Conservation (phyloP, 1,284 basidiomycete genomes). For the Marasmius tenuissimus region DNA sequence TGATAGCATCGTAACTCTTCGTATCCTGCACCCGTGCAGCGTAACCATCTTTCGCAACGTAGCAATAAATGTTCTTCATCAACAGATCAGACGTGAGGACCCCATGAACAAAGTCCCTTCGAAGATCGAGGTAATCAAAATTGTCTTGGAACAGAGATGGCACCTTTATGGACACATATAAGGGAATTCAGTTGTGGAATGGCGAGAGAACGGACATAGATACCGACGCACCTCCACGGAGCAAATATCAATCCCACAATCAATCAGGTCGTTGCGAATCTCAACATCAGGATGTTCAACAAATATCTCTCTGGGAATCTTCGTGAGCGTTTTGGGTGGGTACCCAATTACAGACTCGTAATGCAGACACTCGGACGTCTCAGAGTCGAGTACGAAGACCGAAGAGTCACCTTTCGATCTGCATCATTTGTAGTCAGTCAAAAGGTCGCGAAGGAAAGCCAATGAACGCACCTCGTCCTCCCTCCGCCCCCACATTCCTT, state of each 20-base stretch:
- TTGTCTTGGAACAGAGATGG: constrained; percentile 98
- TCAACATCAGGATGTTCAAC: constrained; percentile 73
- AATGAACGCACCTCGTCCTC: constrained; percentile 63
- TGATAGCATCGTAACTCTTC: constrained; percentile 85
- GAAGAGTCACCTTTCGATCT: constrained; percentile 73
- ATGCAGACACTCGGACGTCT: constrained; percentile 76
- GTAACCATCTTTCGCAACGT: constrained; percentile 84
- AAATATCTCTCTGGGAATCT: constrained; percentile 72
- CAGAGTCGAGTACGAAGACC: constrained; percentile 72
- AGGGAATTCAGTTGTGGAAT: background rate
- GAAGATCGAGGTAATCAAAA: constrained; percentile 94
- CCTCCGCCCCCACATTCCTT: constrained; percentile 74
- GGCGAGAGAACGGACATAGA: background rate
- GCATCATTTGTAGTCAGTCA: constrained; percentile 13
- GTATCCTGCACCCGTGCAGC: constrained; percentile 89
- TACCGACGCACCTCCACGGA: constrained; percentile 72
- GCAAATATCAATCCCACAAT: constrained; percentile 90
- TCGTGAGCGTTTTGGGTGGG: constrained; percentile 56
- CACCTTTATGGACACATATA: constrained; percentile 49
- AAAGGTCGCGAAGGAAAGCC: constrained; percentile 17
- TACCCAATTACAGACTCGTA: constrained; percentile 73
- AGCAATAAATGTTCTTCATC: constrained; percentile 93
- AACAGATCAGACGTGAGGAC: constrained; percentile 94
- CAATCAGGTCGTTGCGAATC: constrained; percentile 84
- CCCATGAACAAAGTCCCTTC: constrained; percentile 94